Evolutionary conservation across 179 eudicot species (phyloP), one percentile per base, ranked within the genome.

Genomic region (Pouteria campechiana): DNA sequence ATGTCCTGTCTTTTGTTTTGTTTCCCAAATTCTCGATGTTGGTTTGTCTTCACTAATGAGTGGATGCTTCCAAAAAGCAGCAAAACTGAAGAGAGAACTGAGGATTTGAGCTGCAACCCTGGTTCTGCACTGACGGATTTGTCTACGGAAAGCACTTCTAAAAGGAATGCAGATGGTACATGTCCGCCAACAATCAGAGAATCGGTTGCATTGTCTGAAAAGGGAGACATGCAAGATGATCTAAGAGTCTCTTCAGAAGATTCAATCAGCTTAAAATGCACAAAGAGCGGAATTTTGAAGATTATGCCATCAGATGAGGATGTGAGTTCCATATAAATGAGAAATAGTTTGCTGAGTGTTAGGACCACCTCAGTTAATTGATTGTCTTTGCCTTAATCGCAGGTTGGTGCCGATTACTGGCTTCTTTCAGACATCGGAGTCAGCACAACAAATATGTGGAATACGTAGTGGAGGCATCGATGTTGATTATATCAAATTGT

Each of bases 331-430:
- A 12, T 24, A 41, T 4, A 32, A 6, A 52, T 20, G n/a, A n/a
- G n/a, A n/a, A n/a, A n/a, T n/a, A n/a, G n/a, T n/a, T n/a, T n/a
- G n/a, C n/a, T n/a, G n/a, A n/a, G n/a, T n/a, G n/a, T n/a, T n/a
- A n/a, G n/a, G 15, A 32, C 39, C 24, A 15, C 12, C 21, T 37
- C 32, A 21, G 3, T 37, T 10, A 14, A 7, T 16, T 29, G 12
- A 21, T 25, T 37, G 5, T 48, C 10, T 22, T 12, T 20, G 4
- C 10, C 4, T 32, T 28, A 15, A 27, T 3, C 57, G 62, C 70
- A 72, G 78, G 27, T 33, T 24, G 62, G 42, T 37, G 55, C 55
- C 37, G 74, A 72, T 38, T 72, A 67, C 41, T 72, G 78, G 74
- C 46, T 72, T 22, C 55, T 25, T 15, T 55, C 74, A 15, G 64